Conservation (phyloP, 2,329 filamentous ascomycete species). For the Onygenales sp. region DNA sequence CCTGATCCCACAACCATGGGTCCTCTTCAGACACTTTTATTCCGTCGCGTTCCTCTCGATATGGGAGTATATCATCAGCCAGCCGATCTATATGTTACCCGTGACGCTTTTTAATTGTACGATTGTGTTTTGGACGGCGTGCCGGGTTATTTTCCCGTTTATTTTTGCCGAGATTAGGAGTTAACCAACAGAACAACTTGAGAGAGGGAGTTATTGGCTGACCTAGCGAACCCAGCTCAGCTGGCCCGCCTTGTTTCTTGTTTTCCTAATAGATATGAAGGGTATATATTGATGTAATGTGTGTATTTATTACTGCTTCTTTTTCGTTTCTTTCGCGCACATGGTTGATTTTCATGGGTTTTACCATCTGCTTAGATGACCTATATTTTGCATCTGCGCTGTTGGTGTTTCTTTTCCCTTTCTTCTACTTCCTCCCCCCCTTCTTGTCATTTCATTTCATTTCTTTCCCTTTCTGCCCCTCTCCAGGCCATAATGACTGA, state of each 20-base stretch:
- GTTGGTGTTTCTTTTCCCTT: background rate
- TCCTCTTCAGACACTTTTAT: conserved; percentile 91
- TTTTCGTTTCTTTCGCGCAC: too few relatives aligned
- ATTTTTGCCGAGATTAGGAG: conserved; percentile 57
- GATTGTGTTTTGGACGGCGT: conserved; percentile 69
- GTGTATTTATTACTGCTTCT: too few relatives aligned
- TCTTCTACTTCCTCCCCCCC: background rate
- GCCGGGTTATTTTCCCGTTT: conserved; percentile 72
- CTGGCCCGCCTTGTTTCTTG: too few relatives aligned
- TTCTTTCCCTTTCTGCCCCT: too few relatives aligned
- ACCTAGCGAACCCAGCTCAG: too few relatives aligned
- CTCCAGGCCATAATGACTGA: too few relatives aligned
- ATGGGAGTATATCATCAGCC: conserved; percentile 53
- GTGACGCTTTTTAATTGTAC: conserved; percentile 56
- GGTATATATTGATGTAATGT: too few relatives aligned
- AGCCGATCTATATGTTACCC: conserved; percentile 49
- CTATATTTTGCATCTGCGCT: too few relatives aligned
- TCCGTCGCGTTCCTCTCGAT: conserved; percentile 81
- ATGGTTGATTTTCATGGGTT: too few relatives aligned
- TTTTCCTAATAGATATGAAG: too few relatives aligned
- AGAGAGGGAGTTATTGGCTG: conserved; percentile 1
- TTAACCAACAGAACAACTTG: conserved; percentile 10
- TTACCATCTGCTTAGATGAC: too few relatives aligned
- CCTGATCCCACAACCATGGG: conserved; percentile 64
- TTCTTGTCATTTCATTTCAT: background rate